Conservation (phyloP, 2,329 filamentous ascomycete species). For the Venturia carpophila region DNA sequence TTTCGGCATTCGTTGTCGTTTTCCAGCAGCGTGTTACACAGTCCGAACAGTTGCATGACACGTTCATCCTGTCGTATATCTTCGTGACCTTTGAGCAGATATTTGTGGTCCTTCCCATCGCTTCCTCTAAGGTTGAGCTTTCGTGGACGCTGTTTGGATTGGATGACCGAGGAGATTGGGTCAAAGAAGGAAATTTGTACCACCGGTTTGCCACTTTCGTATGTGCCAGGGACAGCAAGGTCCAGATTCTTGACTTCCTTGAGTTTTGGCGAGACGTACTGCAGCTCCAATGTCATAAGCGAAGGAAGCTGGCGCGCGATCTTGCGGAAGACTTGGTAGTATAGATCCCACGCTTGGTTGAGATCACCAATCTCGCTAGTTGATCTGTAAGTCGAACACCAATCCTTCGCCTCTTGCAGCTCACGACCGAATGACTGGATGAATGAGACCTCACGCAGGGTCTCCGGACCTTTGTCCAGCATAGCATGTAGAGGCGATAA, state of each 20-base stretch:
- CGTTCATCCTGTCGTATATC: conserved; percentile 98
- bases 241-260: conserved; percentile 79
- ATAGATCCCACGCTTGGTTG: conserved; percentile 97
- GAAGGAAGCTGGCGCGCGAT: conserved; percentile 91
- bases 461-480: conserved; percentile 85
- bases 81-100: conserved; percentile 95
- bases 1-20: conserved; percentile 97
- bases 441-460: conserved; percentile 91
- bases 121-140: conserved; percentile 84
- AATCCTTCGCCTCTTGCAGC: conserved; percentile 87
- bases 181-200: conserved; percentile 87
- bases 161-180: conserved; percentile 81
- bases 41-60: conserved; percentile 97
- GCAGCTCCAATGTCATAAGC: conserved; percentile 83
- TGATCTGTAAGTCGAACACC: conserved; percentile 84
- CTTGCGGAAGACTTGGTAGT: conserved; percentile 96
- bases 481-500: conserved; percentile 86
- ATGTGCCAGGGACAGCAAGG: conserved; percentile 91
- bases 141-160: conserved; percentile 90
- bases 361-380: conserved; percentile 89
- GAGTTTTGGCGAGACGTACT: conserved; percentile 93
- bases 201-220: conserved; percentile 70
- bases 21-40: conserved; percentile 89
- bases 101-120: conserved; percentile 80
- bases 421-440: conserved; percentile 95